Evolutionary conservation across 371 early-diverging fungal genomes (phyloP), one percentile per base, ranked within the genome.

Genomic region (Mucor sp.): DNA sequence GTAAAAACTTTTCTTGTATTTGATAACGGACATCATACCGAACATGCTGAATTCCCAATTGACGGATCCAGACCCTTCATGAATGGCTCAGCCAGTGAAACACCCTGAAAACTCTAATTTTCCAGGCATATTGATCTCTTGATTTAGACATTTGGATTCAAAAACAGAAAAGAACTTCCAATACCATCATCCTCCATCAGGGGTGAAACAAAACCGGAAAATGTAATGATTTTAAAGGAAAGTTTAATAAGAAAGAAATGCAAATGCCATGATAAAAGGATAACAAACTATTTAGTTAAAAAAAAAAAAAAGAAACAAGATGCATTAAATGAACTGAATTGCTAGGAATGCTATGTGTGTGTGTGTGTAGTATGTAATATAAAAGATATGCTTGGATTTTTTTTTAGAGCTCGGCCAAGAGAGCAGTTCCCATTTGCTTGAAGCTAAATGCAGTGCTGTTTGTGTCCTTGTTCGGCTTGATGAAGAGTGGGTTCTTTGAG

Each of bases 401-500:
- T n/a, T n/a, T n/a, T 63, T 69, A 63, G 12, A 64, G 43, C 27
- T 72, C 72, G 25, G 76, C 66, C 32, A 72, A 69, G 37, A 71
- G 72, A 25, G 69, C 72, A 25, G 76, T 62, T n/a, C 76, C 76
- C 64, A 74, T 60, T 70, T 67, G 67, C 53, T 70, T 69, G 50
- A 67, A 70, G 44, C 64, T 63, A 41, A 70, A 70, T 25, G 61
- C 37, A 55, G 19, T 14, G 25, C 37, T 47, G 25, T 28, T 55
- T 44, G 27, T 23, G 9, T 75, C 69, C 56, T 74, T 74, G 66
- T 66, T 74, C 4, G 83, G 74, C 60, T 82, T 80, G 56, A 75
- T 82, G 53, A 80, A 97, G 12, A 98, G 83, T 21, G 98, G 98
- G 71, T 98, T 98, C 85, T 98, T 98, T 70, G 94, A 94, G 77